Base-by-base conservation (phyloP, 129 eudicot species). In the Mikania micrantha region DNA sequence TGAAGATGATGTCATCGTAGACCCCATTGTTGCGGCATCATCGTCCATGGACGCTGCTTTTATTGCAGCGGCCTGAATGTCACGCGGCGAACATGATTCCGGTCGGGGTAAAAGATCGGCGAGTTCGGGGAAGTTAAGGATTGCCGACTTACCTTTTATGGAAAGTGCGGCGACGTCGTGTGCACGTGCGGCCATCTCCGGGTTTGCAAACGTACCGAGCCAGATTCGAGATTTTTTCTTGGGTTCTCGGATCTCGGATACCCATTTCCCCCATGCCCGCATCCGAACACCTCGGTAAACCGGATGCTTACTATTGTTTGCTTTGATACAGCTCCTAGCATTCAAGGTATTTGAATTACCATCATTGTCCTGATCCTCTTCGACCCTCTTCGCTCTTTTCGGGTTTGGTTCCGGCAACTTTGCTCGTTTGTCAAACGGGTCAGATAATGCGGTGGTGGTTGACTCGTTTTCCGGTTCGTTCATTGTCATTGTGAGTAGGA, bases 131-230 rank as follows among this genome's bases (percentile, higher is more conserved):
- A 90, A 90, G 69, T 90, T 90, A 35, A 90, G 97, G 48, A 85
- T 69, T 34, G 96, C 94, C 11, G 93, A 32, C 38, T 35, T 70
- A 9, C 94, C 94, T 44, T 85, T 90, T 31, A 86, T 84, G 60
- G 85, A 78, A 13, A 84, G 75, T 41, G 95, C 97, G 9, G 95
- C 96, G 20, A 82, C 96, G 72, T 90, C 96, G 70, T 90, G 96
- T 25, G 96, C 96, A 39, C 96, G 94, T 40, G 96, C 96, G 3
- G 97, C 97, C 97, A 90, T 90, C 42, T 90, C 97, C 38, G 97
- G 88, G 67, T 76, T 82, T 9, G 87, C 56, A 73, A 90, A 90
- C 1, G 97, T 90, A 1, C 97, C 97, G 0, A 90, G 79, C 97
- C 97, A 90, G 85, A 90, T 90, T 84, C 97, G 83, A n/a, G 95